A percentile compares a stretch with the other conserved stretches of the same genome.
These are phyloP conservation scores for Ichthyophonus hoferi DNA, from an alignment of 208 protist genomes.

Conservation along the genomic window DNA sequence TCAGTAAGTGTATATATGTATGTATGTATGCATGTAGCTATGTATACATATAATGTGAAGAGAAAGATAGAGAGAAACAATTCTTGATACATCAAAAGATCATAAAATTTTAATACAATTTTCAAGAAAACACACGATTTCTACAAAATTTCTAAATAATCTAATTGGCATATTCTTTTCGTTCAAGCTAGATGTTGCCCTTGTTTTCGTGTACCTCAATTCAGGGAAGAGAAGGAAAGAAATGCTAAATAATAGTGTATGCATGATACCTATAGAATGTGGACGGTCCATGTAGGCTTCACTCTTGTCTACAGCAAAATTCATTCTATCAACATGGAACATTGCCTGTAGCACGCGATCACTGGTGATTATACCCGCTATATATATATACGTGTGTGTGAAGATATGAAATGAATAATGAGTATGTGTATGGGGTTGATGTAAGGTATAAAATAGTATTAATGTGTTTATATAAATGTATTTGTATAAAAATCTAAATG, in stretches of 20 bases:
- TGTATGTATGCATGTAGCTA: too few species aligned
- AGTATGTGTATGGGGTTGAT: background rate
- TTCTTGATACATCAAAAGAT: background rate
- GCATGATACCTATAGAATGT: background rate
- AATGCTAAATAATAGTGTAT: too few species aligned
- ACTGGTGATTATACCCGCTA: background rate
- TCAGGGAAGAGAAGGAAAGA: too few species aligned
- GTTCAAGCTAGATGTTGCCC: too few species aligned
- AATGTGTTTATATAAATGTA: background rate
- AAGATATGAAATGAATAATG: background rate
- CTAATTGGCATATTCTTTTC: too few species aligned
- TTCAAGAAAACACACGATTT: background rate
- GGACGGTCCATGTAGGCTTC: background rate
- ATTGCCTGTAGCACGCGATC: background rate
- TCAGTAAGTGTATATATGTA: too few species aligned
- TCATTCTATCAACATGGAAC: background rate
- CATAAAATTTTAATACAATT: background rate
- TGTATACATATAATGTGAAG: too few species aligned
- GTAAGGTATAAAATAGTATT: background rate
- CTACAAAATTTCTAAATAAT: too few species aligned
- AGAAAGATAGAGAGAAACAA: too few species aligned
- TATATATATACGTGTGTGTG: background rate
- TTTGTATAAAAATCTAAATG: too few species aligned
- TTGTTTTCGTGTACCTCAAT: too few species aligned
- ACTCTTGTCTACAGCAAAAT: background rate